A percentile compares a stretch with the other conserved stretches of the same genome.
These are phyloP conservation scores for Backusella luteola DNA, from an alignment of 192 early-diverging fungal species.

Conservation along the genomic window DNA sequence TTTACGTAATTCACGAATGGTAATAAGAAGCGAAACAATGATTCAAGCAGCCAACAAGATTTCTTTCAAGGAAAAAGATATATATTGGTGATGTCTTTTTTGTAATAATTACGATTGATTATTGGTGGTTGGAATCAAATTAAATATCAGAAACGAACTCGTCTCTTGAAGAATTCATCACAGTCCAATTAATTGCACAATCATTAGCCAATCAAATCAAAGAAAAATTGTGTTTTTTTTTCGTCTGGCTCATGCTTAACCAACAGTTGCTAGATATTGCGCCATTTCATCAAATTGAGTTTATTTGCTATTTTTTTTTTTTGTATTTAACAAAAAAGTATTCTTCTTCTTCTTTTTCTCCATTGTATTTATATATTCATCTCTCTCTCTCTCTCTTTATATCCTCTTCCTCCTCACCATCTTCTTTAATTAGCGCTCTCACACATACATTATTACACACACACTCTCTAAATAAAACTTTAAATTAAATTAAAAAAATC, in stretches of 20 bases:
- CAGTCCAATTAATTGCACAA: constrained; percentile 11
- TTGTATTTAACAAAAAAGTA: neutral
- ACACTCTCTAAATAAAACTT: neutral
- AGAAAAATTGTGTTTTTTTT: constrained; percentile 5
- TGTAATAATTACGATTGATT: neutral
- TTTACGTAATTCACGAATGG: neutral
- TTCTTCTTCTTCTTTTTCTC: neutral
- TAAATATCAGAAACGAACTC: neutral
- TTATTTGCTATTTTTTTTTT: neutral
- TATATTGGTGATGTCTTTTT: neutral
- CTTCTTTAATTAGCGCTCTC: neutral
- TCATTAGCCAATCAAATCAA: constrained; percentile 5
- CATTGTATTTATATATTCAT: neutral
- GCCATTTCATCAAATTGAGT: constrained; percentile 18
- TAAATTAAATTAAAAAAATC: neutral
- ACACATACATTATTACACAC: neutral
- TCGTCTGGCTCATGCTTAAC: neutral
- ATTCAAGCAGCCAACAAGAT: neutral
- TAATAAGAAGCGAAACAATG: neutral
- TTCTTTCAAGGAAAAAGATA: neutral
- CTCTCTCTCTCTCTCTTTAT: neutral
- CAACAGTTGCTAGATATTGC: constrained; percentile 9
- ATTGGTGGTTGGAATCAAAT: neutral
- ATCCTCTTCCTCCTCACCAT: neutral
- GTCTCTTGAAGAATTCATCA: neutral